Evolutionary conservation across 495 filamentous ascomycete genomes (phyloP).

Genomic region (Collariella sp.): DNA sequence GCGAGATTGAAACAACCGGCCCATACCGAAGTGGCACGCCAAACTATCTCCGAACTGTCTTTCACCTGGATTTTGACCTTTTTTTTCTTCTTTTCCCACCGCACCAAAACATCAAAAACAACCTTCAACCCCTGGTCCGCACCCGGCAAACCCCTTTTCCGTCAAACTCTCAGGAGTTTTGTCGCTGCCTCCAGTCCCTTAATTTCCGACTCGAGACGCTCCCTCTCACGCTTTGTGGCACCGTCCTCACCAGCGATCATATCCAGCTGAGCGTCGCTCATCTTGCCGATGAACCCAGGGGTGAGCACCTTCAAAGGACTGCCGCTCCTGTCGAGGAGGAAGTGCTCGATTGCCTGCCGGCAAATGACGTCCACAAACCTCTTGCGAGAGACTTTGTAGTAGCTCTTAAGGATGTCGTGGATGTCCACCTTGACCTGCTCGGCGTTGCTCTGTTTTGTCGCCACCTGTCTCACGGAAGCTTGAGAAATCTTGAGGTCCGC

Average conservation of each 20-base stretch:
- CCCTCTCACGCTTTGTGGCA: constrained; percentile 13
- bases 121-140: no score
- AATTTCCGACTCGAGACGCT: constrained; percentile 21
- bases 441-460: constrained; percentile 35
- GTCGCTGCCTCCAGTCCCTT: constrained; percentile 19
- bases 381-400: constrained; percentile 52
- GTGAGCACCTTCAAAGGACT: constrained; percentile 27
- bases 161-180: constrained; percentile 16
- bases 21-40: no score
- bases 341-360: constrained; percentile 27
- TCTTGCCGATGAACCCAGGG: constrained; percentile 18
- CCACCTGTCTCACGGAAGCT: not conserved
- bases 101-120: no score
- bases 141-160: no score
- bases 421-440: constrained; percentile 43
- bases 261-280: constrained; percentile 27
- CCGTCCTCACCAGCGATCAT: constrained; percentile 32
- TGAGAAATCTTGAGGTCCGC: no score
- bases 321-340: constrained; percentile 22
- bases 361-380: constrained; percentile 51
- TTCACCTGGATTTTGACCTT: no score
- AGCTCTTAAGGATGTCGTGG: constrained; percentile 49
- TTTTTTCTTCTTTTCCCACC: no score
- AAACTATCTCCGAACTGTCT: no score
- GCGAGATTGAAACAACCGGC: no score